Conservation (phyloP, 1,284 basidiomycete species). For the Cryptococcus maquisensis region DNA sequence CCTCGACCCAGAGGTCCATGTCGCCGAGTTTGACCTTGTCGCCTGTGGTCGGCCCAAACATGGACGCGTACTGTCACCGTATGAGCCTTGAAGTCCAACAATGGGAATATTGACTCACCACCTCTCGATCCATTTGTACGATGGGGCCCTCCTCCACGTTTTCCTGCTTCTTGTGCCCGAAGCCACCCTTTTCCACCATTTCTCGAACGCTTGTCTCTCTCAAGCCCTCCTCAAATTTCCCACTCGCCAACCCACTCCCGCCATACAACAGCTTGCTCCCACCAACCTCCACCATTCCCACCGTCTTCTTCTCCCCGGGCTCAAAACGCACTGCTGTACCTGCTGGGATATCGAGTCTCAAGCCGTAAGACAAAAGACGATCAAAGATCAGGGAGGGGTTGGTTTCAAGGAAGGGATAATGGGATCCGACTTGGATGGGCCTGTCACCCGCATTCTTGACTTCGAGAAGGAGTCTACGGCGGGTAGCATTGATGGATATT, state of each 20-base stretch:
- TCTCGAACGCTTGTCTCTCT: constrained; percentile 21
- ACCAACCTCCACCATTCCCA: constrained; percentile 74
- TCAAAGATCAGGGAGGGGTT: constrained; percentile 82
- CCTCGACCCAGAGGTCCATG: constrained; percentile 84
- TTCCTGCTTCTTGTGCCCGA: constrained; percentile 42
- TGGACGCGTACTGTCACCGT: constrained; percentile 62
- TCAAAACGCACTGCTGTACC: constrained; percentile 95
- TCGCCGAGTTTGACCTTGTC: constrained; percentile 87
- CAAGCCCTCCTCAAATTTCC: constrained; percentile 45
- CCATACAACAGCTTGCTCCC: constrained; percentile 71
- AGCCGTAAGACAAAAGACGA: constrained; percentile 72
- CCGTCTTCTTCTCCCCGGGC: constrained; percentile 82
- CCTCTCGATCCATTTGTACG: constrained; percentile 45
- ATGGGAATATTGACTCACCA: constrained; percentile 33
- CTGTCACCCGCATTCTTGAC: constrained; percentile 93
- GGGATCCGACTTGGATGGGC: constrained; percentile 90
- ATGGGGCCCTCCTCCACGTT: constrained; percentile 23
- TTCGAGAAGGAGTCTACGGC: constrained; percentile 64
- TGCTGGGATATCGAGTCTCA: constrained; percentile 78
- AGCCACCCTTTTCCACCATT: constrained; percentile 32
- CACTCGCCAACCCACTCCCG: constrained; percentile 71
- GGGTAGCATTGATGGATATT: constrained; percentile 70
- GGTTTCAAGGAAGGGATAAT: constrained; percentile 90
- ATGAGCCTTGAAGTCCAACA: background rate
- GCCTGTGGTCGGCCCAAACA: constrained; percentile 92